phyloP scores from a whole-genome alignment of 495 filamentous ascomycete genomes.

The Penicillium cosmopolitanum region DNA sequence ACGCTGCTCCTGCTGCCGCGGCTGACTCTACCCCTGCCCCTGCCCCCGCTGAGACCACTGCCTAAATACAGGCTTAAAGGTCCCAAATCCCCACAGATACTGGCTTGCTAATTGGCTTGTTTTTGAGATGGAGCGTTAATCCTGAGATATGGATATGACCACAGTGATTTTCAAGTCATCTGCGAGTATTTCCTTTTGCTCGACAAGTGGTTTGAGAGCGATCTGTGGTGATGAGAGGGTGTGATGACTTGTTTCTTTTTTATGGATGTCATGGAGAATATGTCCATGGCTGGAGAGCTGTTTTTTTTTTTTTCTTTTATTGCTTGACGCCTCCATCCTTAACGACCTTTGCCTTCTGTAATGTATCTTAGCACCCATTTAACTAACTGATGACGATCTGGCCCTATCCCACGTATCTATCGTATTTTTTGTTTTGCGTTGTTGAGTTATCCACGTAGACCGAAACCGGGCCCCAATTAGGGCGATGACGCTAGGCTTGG shows the following conservation, averaged over 20 bases:
- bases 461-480: neutral
- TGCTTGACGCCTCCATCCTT: conserved; percentile 34
- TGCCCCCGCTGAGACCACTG: conserved; percentile 29
- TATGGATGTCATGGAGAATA: conserved; percentile 30
- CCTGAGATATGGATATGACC: conserved; percentile 20
- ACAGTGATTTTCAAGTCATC: conserved; percentile 15
- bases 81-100: conserved; percentile 27
- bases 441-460: neutral
- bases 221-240: conserved; percentile 21
- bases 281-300: conserved; percentile 29
- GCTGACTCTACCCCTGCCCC: conserved; percentile 12
- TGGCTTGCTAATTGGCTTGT: conserved; percentile 24
- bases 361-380: conserved; percentile 55
- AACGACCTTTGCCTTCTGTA: conserved; percentile 50
- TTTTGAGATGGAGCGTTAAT: conserved; percentile 10
- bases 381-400: conserved; percentile 41
- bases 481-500: conserved; percentile 27
- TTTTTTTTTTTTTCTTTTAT: conserved; percentile 7
- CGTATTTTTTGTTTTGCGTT: neutral
- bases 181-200: conserved; percentile 25
- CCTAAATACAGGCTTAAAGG: conserved; percentile 33
- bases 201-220: conserved; percentile 11
- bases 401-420: neutral
- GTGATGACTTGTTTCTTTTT: conserved; percentile 31
- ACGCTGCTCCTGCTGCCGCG: conserved; percentile 29